Conservation (phyloP, 2,329 filamentous ascomycete genomes). For the Boeremia exigua region DNA sequence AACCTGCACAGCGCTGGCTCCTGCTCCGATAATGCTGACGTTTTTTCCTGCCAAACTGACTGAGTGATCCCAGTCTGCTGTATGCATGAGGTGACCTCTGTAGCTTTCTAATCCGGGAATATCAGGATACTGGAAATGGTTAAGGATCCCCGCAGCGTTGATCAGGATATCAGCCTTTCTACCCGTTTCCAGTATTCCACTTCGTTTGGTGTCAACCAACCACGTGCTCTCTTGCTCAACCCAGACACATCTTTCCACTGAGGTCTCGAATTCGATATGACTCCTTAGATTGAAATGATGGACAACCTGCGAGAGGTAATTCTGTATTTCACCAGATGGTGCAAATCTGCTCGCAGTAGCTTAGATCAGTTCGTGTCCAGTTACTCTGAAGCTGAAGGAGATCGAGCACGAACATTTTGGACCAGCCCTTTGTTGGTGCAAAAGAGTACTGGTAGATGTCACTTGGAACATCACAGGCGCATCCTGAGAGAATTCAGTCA, state of each 20-base stretch:
- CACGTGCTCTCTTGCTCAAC: constrained; percentile 1
- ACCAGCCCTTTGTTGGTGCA: constrained; percentile 11
- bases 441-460: constrained; percentile 17
- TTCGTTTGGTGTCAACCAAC: constrained; percentile 4
- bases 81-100: constrained; percentile 9
- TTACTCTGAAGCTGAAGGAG: neutral
- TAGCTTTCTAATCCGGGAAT: constrained; percentile 8
- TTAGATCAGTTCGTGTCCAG: neutral
- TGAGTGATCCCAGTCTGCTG: constrained; percentile 13
- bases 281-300: constrained; percentile 1
- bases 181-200: neutral
- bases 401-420: constrained; percentile 5
- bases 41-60: constrained; percentile 5
- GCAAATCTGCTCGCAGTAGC: neutral
- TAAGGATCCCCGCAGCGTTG: neutral
- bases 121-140: constrained; percentile 2
- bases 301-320: constrained; percentile 9
- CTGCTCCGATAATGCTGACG: constrained; percentile 9
- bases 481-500: neutral
- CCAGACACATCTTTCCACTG: constrained; percentile 7
- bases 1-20: constrained; percentile 8
- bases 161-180: neutral
- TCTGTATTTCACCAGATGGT: constrained; percentile 7
- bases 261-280: constrained; percentile 7
- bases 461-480: constrained; percentile 13